These are phyloP conservation scores for Epichloe brachyelytri DNA, from an alignment of 2,329 filamentous ascomycete genomes.

Conservation along the genomic window DNA sequence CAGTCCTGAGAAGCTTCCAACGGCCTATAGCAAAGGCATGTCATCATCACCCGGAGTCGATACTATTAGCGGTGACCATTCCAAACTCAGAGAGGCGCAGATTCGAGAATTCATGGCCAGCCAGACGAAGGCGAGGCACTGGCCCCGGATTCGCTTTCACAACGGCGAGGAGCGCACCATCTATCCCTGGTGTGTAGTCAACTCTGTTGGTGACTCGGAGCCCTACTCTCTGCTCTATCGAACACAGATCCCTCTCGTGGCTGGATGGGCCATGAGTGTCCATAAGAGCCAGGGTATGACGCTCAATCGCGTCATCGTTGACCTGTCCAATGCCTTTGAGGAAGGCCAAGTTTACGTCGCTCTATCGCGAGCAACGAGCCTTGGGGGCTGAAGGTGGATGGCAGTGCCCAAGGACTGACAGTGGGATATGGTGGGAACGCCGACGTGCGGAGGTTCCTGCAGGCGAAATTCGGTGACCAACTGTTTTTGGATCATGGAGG, in stretches of 20 bases:
- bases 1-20: neutral
- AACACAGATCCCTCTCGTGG: slow-evolving; percentile 47
- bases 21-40: neutral
- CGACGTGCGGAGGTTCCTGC: neutral
- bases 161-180: slow-evolving; percentile 33
- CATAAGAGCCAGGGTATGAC: slow-evolving; percentile 54
- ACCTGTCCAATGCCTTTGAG: slow-evolving; percentile 39
- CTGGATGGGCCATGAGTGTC: slow-evolving; percentile 50
- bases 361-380: slow-evolving; percentile 11
- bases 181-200: slow-evolving; percentile 36
- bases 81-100: neutral
- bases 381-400: slow-evolving; percentile 10
- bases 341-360: slow-evolving; percentile 47
- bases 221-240: slow-evolving; percentile 37
- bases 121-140: neutral
- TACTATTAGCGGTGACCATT: neutral
- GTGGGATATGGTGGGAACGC: neutral
- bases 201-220: slow-evolving; percentile 28
- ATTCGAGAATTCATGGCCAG: slow-evolving; percentile 3
- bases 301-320: slow-evolving; percentile 42
- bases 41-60: neutral
- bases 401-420: neutral
- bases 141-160: slow-evolving; percentile 32
- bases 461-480: neutral
- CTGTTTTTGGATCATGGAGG: neutral